Base-by-base conservation (phyloP, 208 protist genomes). In the Leishmania arabica region DNA sequence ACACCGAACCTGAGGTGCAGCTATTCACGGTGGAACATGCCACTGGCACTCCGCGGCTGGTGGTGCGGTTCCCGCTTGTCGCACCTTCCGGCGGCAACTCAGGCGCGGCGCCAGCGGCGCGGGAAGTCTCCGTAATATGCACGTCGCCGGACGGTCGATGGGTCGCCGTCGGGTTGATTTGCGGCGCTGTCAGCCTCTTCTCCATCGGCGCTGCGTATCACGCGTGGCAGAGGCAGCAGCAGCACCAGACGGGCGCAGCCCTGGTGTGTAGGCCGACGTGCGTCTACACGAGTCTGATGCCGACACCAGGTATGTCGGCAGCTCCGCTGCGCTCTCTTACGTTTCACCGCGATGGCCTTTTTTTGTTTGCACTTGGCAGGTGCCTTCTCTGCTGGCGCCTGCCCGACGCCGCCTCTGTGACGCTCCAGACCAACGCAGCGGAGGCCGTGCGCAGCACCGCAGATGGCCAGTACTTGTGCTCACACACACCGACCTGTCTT, bases 151-250 rank as follows among this genome's bases (percentile, higher is more conserved):
- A 85, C 19, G 76, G 76, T 2, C 21, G 6, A 9, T 90, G 87
- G 87, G 37, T 90, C 31, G 81, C 84, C 5, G 77, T 88, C 51
- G 81, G 77, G 15, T 45, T 70, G 66, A 49, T 24, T 8, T 75
- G 80, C 58, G 87, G 84, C 40, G 56, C 64, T n/a, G 60, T 90
- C 31, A 54, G 42, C 21, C 78, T 90, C 65, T 89, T 82, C 73
- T 54, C 76, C 80, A 51, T 89, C 45, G 3, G 64, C 34, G 47
- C 27, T 45, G 82, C 85, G 21, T 82, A 74, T 42, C 64, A 27
- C 40, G 62, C 9, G 45, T 83, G 75, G 82, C n/a, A 65, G 37
- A 45, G n/a, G 37, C 51, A 74, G 53, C 62, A 51, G 37, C 60
- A 78, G 19, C n/a, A 31, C 6, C 40, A 15, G 40, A 54, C 56